Percentiles rank a stretch among this genome's conserved stretches.
Conservation (phyloP, 306 rosid genomes). For the Pyrus betulifolia region DNA sequence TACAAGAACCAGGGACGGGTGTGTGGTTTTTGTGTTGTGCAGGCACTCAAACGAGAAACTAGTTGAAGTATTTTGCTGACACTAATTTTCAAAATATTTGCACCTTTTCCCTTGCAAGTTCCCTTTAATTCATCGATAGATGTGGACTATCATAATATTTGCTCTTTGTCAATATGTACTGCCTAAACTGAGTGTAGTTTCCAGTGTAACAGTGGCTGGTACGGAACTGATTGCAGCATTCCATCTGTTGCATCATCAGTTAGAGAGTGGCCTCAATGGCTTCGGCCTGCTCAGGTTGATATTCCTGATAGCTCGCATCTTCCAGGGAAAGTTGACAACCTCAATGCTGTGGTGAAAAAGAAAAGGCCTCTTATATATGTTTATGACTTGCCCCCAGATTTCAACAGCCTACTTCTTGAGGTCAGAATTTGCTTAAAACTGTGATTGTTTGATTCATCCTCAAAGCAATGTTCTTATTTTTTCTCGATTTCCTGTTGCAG, state of each 20-base stretch:
- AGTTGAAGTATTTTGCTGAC: neutral
- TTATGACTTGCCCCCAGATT: slow-evolving; percentile 77
- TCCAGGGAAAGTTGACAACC: slow-evolving; percentile 34
- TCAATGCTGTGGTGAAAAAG: slow-evolving; percentile 57
- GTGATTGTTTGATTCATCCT: slow-evolving; percentile 8
- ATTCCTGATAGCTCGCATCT: slow-evolving; percentile 38
- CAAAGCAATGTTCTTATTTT: slow-evolving; percentile 13
- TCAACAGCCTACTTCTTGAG: slow-evolving; percentile 91
- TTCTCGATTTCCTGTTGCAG: slow-evolving; percentile 34
- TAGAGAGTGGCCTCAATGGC: slow-evolving; percentile 90
- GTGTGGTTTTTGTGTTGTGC: neutral
- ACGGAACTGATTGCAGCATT: slow-evolving; percentile 89
- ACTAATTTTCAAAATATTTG: neutral
- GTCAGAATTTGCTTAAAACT: slow-evolving; percentile 35
- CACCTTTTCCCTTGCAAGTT: neutral
- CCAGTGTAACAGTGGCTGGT: slow-evolving; percentile 94
- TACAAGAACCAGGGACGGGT: neutral
- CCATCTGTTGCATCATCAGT: slow-evolving; percentile 67
- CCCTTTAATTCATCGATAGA: neutral
- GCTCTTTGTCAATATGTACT: neutral
- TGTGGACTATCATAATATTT: neutral
- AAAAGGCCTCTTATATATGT: slow-evolving; percentile 89
- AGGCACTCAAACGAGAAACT: neutral
- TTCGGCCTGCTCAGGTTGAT: slow-evolving; percentile 73
- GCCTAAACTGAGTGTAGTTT: slow-evolving; percentile 30